These are phyloP conservation scores for Akanthomyces muscarius DNA, from an alignment of 2,329 filamentous ascomycete species.

Conservation along the genomic window DNA sequence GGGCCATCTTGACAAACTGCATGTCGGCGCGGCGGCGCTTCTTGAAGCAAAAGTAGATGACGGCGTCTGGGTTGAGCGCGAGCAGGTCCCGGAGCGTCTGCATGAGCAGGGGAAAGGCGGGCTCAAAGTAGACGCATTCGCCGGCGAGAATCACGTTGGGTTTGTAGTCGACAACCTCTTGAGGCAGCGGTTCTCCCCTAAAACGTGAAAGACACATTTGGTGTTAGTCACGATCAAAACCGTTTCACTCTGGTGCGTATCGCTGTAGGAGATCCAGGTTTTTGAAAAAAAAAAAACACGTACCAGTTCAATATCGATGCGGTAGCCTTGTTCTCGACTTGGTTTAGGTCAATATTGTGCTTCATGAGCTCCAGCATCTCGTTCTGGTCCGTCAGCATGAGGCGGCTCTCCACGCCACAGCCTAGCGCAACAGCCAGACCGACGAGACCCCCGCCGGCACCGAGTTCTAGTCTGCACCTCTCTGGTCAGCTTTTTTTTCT, in stretches of 20 bases:
- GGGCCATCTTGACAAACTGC: conserved; percentile 68
- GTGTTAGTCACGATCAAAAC: background rate
- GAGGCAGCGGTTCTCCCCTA: conserved; percentile 59
- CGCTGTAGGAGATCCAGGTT: background rate
- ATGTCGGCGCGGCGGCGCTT: conserved; percentile 78
- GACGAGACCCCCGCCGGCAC: conserved; percentile 86
- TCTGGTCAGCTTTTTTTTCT: conserved; percentile 22
- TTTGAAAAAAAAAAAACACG: fast-evolving
- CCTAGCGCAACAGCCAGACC: conserved; percentile 60
- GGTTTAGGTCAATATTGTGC: conserved; percentile 81
- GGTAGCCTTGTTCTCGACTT: conserved; percentile 57
- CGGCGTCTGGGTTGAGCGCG: conserved; percentile 61
- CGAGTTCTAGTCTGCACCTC: conserved; percentile 71
- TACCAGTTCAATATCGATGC: conserved; percentile 79
- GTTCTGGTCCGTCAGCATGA: conserved; percentile 82
- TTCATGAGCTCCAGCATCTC: conserved; percentile 84
- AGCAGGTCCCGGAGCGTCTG: conserved; percentile 73
- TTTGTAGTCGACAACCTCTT: conserved; percentile 48
- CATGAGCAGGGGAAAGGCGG: conserved; percentile 84
- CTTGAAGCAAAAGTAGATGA: conserved; percentile 87
- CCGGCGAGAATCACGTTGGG: conserved; percentile 87
- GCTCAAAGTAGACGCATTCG: conserved; percentile 96
- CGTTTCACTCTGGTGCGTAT: too few relatives aligned
- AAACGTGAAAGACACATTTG: background rate
- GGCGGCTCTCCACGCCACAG: conserved; percentile 47